Conservation (phyloP, 371 early-diverging fungal genomes). For the Lichtheimia corymbifera region DNA sequence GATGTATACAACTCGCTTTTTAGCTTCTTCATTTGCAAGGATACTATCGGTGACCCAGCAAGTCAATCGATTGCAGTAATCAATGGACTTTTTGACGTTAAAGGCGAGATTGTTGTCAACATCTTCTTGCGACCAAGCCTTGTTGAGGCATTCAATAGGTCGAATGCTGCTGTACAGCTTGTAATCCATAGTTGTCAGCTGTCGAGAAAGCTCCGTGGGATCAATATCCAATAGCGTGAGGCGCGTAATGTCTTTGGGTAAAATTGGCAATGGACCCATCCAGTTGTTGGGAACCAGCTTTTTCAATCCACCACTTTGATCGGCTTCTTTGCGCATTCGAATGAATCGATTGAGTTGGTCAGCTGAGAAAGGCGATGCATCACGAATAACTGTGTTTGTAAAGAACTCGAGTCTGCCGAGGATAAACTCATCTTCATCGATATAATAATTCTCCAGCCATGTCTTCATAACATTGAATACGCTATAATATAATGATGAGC, state of each 20-base stretch:
- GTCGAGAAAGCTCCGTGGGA: slow-evolving; percentile 91
- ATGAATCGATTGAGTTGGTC: slow-evolving; percentile 71
- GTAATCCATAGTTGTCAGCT: slow-evolving; percentile 86
- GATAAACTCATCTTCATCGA: slow-evolving; percentile 68
- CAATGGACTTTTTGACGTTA: slow-evolving; percentile 76
- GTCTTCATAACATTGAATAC: slow-evolving; percentile 85
- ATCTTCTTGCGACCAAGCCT: slow-evolving; percentile 83
- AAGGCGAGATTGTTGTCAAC: slow-evolving; percentile 51
- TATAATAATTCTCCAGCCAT: slow-evolving; percentile 88
- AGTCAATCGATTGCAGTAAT: slow-evolving; percentile 64
- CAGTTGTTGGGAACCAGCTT: slow-evolving; percentile 64
- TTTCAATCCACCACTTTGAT: slow-evolving; percentile 51
- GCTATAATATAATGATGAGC: slow-evolving; percentile 14
- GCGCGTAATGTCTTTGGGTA: slow-evolving; percentile 64
- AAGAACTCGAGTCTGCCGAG: slow-evolving; percentile 75
- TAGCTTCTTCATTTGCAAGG: slow-evolving; percentile 70
- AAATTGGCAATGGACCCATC: slow-evolving; percentile 67
- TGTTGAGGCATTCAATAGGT: slow-evolving; percentile 83
- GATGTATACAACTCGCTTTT: slow-evolving; percentile 70
- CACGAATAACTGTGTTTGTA: slow-evolving; percentile 73
- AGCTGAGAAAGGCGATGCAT: slow-evolving; percentile 67
- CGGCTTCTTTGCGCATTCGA: slow-evolving; percentile 63
- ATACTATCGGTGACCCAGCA: slow-evolving; percentile 83
- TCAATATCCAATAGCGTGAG: slow-evolving; percentile 81
- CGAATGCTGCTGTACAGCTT: slow-evolving; percentile 76